A percentile compares a stretch with the other conserved stretches of the same genome.
phyloP scores from a whole-genome alignment of 2,329 filamentous ascomycete species.

The Trichocomaceae sp. region DNA sequence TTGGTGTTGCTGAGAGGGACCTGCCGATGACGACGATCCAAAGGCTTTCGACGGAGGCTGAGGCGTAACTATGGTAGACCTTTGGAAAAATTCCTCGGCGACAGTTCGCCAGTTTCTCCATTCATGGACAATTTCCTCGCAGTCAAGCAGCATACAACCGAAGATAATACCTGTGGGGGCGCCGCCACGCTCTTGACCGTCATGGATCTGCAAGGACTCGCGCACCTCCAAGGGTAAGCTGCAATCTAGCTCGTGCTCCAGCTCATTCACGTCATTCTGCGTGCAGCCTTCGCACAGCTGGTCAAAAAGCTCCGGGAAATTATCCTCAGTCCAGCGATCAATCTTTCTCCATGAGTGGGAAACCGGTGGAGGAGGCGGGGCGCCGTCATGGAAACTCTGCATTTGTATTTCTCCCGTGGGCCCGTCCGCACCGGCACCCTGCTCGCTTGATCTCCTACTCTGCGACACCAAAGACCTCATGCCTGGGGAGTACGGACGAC shows the following conservation, averaged over 20 bases:
- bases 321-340: conserved; percentile 86
- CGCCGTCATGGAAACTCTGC: conserved; percentile 89
- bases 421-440: conserved; percentile 19
- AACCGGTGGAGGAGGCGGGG: conserved; percentile 82
- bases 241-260: conserved; percentile 93
- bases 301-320: conserved; percentile 91
- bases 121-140: conserved; percentile 95
- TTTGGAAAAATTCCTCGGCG: conserved; percentile 76
- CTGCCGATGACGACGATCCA: conserved; percentile 52
- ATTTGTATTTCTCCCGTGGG: conserved; percentile 82
- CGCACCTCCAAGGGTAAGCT: conserved; percentile 88
- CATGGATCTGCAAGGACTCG: conserved; percentile 83
- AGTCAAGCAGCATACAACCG: conserved; percentile 89
- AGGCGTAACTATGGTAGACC: conserved; percentile 46
- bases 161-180: conserved; percentile 89
- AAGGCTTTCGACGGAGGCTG: conserved; percentile 68
- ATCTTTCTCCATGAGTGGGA: conserved; percentile 90
- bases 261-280: conserved; percentile 88
- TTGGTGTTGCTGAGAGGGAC: conserved; percentile 48
- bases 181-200: conserved; percentile 94
- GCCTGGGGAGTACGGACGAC: conserved; percentile 80
- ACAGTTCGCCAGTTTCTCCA: conserved; percentile 96
- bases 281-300: conserved; percentile 90
- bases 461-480: conserved; percentile 71
- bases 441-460: conserved; percentile 52